Percentiles rank a stretch among this genome's conserved stretches.
Evolutionary conservation across 495 filamentous ascomycete genomes (phyloP).

Genomic region (Chlorociboria aeruginascens): DNA sequence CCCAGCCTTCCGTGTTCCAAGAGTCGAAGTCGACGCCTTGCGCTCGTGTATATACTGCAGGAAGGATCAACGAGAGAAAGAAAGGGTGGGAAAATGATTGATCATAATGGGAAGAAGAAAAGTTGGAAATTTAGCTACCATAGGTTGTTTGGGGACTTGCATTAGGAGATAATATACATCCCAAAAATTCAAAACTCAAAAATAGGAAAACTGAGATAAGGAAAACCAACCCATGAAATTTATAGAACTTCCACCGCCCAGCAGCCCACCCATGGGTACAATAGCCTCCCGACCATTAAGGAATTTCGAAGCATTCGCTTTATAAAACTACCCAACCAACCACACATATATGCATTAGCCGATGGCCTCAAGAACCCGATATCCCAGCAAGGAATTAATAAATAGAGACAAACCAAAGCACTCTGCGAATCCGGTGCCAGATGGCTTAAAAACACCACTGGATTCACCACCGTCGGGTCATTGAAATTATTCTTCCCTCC

Average conservation of each 20-base stretch:
- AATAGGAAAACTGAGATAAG: not conserved
- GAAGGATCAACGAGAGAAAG: too few species aligned
- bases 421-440: constrained; percentile 14
- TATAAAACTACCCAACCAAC: constrained; percentile 11
- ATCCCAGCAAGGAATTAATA: not conserved
- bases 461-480: constrained; percentile 30
- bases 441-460: constrained; percentile 25
- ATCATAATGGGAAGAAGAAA: too few species aligned
- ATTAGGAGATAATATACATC: not conserved
- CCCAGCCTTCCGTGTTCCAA: constrained; percentile 16
- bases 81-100: too few species aligned
- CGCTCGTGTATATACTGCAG: constrained; percentile 29
- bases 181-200: not conserved
- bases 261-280: constrained; percentile 38
- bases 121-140: too few species aligned
- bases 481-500: constrained; percentile 35
- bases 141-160: too few species aligned
- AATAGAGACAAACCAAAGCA: constrained; percentile 9
- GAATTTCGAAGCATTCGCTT: constrained; percentile 22
- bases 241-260: constrained; percentile 48
- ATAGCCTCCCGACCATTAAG: constrained; percentile 34
- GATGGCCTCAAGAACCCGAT: not conserved
- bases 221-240: constrained; percentile 37
- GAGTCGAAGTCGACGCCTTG: constrained; percentile 15
- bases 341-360: not conserved